Conservation (phyloP, 768 basidiomycete species). For the Kwoniella bestiolae region DNA sequence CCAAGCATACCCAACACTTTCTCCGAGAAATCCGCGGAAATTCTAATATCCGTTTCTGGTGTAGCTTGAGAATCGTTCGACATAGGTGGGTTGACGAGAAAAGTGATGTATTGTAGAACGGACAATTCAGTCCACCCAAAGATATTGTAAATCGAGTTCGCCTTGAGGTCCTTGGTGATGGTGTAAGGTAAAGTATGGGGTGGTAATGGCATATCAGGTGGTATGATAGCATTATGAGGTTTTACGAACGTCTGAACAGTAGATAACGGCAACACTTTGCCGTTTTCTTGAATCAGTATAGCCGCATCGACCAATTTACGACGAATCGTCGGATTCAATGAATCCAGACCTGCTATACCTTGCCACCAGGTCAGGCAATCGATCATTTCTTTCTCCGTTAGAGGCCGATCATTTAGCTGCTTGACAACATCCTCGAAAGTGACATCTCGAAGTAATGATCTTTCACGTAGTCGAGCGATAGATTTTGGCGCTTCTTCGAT, state of each 20-base stretch:
- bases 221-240: conserved; percentile 67
- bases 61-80: conserved; percentile 52
- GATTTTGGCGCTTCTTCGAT: conserved; percentile 66
- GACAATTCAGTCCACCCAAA: conserved; percentile 83
- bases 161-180: conserved; percentile 63
- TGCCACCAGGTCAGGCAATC: conserved; percentile 89
- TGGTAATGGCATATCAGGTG: conserved; percentile 76
- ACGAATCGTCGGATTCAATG: conserved; percentile 59
- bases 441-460: conserved; percentile 72
- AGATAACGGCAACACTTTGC: conserved; percentile 69
- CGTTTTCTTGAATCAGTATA: conserved; percentile 62
- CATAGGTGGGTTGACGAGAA: conserved; percentile 65
- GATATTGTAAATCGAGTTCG: conserved; percentile 48
- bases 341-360: conserved; percentile 59
- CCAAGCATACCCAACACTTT: conserved; percentile 70
- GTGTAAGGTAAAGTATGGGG: conserved; percentile 69
- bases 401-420: conserved; percentile 72
- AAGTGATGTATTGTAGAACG: conserved; percentile 73
- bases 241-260: conserved; percentile 74
- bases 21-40: conserved; percentile 77
- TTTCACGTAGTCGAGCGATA: conserved; percentile 66
- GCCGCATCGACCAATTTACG: conserved; percentile 71
- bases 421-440: conserved; percentile 79
- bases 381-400: conserved; percentile 73
- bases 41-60: conserved; percentile 66